Evolutionary conservation across 2,329 filamentous ascomycete genomes (phyloP).

Genomic region (Aspergillus sp.): DNA sequence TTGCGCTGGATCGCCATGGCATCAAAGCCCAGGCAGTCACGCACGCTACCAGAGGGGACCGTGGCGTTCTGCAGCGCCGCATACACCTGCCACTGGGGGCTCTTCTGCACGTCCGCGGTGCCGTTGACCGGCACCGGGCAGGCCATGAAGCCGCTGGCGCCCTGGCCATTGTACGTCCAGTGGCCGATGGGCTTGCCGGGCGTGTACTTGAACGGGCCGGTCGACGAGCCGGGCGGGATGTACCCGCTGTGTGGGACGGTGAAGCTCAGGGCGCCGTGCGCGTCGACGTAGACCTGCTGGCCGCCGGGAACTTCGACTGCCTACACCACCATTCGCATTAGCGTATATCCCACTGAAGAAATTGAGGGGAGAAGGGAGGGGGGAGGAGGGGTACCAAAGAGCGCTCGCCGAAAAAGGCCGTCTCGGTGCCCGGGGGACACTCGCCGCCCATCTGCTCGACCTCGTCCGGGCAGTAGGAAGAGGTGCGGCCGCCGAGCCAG

Average conservation of each 20-base stretch:
- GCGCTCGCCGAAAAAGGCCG: constrained; percentile 36
- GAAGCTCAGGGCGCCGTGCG: constrained; percentile 49
- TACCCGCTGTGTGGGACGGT: constrained; percentile 17
- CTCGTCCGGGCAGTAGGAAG: constrained; percentile 50
- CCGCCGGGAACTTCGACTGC: constrained; percentile 61
- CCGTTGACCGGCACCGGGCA: constrained; percentile 30
- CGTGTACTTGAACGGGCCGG: constrained; percentile 50
- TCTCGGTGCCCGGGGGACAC: constrained; percentile 51
- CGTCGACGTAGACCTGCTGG: constrained; percentile 59
- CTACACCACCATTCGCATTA: constrained; percentile 22
- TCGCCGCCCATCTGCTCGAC: constrained; percentile 12
- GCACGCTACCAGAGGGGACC: constrained; percentile 38
- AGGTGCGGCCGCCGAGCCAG: constrained; percentile 48
- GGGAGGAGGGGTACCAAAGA: background rate
- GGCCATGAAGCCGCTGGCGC: constrained; percentile 39
- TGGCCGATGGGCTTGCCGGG: constrained; percentile 24
- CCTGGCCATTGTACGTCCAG: constrained; percentile 32
- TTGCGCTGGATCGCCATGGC: constrained; percentile 33
- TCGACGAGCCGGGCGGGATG: constrained; percentile 52
- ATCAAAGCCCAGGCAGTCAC: constrained; percentile 40
- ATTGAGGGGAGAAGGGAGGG: no score
- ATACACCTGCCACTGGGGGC: background rate
- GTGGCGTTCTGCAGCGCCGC: constrained; percentile 35
- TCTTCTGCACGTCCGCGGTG: background rate
- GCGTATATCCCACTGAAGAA: no score